Percentiles rank a stretch among this genome's conserved stretches.
Conservation (phyloP, 1,139 yeast genomes). For the Candida buenavistaensis region DNA sequence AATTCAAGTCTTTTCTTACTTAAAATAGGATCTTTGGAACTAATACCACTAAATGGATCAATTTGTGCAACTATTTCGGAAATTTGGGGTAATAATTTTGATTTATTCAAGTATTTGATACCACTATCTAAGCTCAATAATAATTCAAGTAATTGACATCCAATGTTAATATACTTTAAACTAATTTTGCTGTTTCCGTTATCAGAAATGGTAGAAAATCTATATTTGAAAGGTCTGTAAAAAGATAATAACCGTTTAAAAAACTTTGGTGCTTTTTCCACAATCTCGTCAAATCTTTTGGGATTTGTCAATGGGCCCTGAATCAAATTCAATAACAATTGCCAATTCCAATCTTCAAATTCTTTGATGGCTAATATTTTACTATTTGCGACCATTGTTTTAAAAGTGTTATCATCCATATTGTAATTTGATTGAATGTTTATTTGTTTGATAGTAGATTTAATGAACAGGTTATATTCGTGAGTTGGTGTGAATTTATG, state of each 20-base stretch:
- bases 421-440: constrained; percentile 49
- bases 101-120: constrained; percentile 62
- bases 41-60: constrained; percentile 76
- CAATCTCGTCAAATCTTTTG: constrained; percentile 71
- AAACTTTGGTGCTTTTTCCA: constrained; percentile 75
- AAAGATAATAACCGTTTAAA: constrained; percentile 82
- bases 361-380: constrained; percentile 77
- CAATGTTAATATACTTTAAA: constrained; percentile 63
- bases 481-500: constrained; percentile 13
- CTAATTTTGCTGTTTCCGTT: constrained; percentile 40
- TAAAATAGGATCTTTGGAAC: constrained; percentile 73
- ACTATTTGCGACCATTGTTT: constrained; percentile 64
- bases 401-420: constrained; percentile 71
- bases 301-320: constrained; percentile 80
- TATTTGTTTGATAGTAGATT: constrained; percentile 37
- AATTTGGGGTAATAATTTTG: constrained; percentile 80
- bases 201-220: constrained; percentile 60
- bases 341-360: constrained; percentile 89
- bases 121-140: constrained; percentile 69
- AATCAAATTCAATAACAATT: constrained; percentile 60
- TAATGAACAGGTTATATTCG: constrained; percentile 24
- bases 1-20: constrained; percentile 57
- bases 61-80: constrained; percentile 87
- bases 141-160: constrained; percentile 69
- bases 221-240: constrained; percentile 84